These are phyloP conservation scores for Leishmania martiniquensis DNA, from an alignment of 208 protist species.

Conservation along the genomic window DNA sequence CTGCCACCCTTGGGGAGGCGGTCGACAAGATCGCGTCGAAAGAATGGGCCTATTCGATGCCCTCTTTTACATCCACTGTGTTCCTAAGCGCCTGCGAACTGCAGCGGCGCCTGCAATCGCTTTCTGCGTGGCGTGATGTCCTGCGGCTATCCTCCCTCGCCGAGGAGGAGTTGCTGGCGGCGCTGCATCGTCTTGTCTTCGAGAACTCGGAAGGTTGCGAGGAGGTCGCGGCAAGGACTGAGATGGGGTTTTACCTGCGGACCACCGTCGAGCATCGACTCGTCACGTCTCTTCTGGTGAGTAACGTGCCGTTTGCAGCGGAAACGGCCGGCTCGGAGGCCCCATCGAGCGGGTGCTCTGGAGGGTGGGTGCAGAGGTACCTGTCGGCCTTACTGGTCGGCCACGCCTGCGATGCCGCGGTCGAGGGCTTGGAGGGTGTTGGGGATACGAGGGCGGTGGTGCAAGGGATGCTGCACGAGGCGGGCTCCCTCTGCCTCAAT, in stretches of 20 bases:
- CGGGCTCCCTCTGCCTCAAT: constrained; percentile 5
- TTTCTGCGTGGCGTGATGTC: constrained; percentile 15
- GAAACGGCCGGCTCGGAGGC: background rate
- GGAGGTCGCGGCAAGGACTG: background rate
- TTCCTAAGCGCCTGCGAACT: constrained; percentile 18
- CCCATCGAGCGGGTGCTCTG: background rate
- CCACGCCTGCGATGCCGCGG: constrained; percentile 23
- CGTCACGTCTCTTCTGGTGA: constrained; percentile 24
- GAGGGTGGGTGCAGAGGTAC: constrained; percentile 39
- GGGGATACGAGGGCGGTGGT: constrained; percentile 18
- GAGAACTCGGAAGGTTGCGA: constrained; percentile 6
- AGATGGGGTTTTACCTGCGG: constrained; percentile 18
- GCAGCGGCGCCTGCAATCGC: background rate
- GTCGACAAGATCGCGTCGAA: constrained; percentile 28
- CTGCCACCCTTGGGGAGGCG: constrained; percentile 48
- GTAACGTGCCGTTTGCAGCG: background rate
- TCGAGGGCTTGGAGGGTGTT: constrained; percentile 6
- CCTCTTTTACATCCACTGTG: constrained; percentile 60
- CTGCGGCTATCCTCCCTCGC: constrained; percentile 17
- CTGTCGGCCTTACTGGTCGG: constrained; percentile 35
- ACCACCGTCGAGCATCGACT: constrained; percentile 36
- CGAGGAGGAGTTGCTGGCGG: constrained; percentile 20
- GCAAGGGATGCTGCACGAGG: constrained; percentile 30
- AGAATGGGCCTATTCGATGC: constrained; percentile 73
- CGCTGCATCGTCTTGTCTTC: constrained; percentile 28